Evolutionary conservation across 73 alveolate species (phyloP).

Genomic region (Paramecium biaurelia): DNA sequence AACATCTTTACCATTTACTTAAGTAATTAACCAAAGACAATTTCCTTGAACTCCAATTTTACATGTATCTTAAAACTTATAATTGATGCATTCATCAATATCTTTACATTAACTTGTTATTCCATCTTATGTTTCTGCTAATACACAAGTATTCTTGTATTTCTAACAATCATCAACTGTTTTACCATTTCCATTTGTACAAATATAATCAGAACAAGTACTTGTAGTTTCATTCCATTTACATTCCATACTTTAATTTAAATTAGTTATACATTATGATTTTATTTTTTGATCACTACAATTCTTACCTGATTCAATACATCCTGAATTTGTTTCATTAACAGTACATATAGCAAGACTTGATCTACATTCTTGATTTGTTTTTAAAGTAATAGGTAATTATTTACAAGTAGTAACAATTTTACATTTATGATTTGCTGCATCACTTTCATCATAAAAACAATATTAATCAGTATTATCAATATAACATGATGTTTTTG

Average conservation of each 20-base stretch:
- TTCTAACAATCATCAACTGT: slow-evolving; percentile 21
- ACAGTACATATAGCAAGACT: neutral
- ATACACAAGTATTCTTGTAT: neutral
- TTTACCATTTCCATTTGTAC: slow-evolving; percentile 1
- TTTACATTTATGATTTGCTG: neutral
- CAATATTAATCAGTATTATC: neutral
- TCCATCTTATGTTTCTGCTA: neutral
- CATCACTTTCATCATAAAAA: neutral
- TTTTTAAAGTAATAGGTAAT: neutral
- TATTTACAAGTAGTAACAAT: neutral
- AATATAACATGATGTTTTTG: neutral
- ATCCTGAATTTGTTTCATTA: neutral
- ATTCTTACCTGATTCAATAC: neutral
- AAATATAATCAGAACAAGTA: neutral
- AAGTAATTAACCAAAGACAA: neutral
- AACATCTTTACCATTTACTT: neutral
- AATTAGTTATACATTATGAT: slow-evolving; percentile 7
- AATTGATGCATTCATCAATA: neutral
- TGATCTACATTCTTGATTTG: neutral
- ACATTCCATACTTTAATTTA: neutral
- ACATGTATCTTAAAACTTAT: neutral
- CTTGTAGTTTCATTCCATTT: neutral
- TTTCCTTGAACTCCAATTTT: neutral
- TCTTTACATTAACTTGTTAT: neutral
- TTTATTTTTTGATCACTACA: neutral